phyloP scores from a whole-genome alignment of 2,329 filamentous ascomycete genomes.

The Calonectria pseudoreteaudii region DNA sequence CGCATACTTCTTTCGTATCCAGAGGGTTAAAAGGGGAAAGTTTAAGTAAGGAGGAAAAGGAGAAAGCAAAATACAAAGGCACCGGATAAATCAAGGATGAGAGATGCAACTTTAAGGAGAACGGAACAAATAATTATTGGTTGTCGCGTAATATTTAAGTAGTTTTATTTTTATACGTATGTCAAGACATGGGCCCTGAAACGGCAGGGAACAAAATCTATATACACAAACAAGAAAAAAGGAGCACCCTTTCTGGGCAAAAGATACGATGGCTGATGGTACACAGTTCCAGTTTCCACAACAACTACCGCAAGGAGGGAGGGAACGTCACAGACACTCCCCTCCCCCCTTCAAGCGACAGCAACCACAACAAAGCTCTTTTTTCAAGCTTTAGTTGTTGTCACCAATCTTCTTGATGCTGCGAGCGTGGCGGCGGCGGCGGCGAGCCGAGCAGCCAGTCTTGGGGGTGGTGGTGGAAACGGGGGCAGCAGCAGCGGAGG shows the following conservation, averaged over 20 bases:
- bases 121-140: background rate
- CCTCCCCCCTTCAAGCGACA: too few species aligned
- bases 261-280: constrained; percentile 27
- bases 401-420: constrained; percentile 28
- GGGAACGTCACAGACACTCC: constrained; percentile 29
- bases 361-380: constrained; percentile 10
- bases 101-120: background rate
- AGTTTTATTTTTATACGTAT: constrained; percentile 38
- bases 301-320: background rate
- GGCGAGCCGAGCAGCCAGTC: constrained; percentile 34
- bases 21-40: background rate
- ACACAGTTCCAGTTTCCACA: constrained; percentile 25
- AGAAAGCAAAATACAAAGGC: too few species aligned
- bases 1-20: background rate
- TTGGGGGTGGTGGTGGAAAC: constrained; percentile 28
- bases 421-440: constrained; percentile 39
- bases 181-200: constrained; percentile 34
- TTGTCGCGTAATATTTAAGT: background rate
- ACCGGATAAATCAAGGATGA: background rate
- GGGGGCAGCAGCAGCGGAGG: constrained; percentile 26
- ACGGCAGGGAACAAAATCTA: constrained; percentile 39
- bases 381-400: constrained; percentile 34
- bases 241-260: constrained; percentile 32
- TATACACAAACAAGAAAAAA: constrained; percentile 40
- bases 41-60: background rate